Base-by-base conservation (phyloP, 805 yeast genomes). In the Ogataea wickerhamii region DNA sequence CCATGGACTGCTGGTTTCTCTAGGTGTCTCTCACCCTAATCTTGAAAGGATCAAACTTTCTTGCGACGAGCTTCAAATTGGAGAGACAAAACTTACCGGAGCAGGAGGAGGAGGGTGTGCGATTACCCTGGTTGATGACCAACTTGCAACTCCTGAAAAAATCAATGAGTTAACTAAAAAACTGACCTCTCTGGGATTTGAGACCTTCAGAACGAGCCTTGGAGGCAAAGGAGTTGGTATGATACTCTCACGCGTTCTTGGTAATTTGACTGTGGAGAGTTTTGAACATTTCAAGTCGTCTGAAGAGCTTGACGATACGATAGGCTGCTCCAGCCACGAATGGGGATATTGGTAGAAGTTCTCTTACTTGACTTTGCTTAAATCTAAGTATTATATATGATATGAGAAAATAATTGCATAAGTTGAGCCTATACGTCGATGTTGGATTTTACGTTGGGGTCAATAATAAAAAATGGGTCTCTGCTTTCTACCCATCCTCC, bases 61-160 rank as follows among this genome's bases (percentile, higher is more conserved):
- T n/a, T 73, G 87, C 18, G 89, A 84, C 53, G 71, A 70, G 35
- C 52, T 76, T 40, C 57, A 67, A 4, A 60, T 93, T 13, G 98
- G 98, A 6, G 79, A 83, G 41, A 91, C 98, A 0, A 93, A 93
- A 60, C 72, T 93, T 38, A 93, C 98, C 0, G 98, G 98, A 28
- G 98, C 98, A 0, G 98, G 98, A 24, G 98, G 98, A 16, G 98
- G 98, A 35, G 98, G 98, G 2, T 93, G 98, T 68, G 95, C 98
- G 8, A 82, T 93, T 39, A 93, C 98, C 0, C 63, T 93, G 26
- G 68, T 89, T 12, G 66, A 74, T 33, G 78, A 73, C 28, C 68
- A 65, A 2, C 56, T 74, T 6, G 60, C 61, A 18, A 53, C 64
- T 23, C 47, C 52, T 12, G 49, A 52, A 6, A 53, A 49, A 14